Evolutionary conservation across 1,284 basidiomycete genomes (phyloP).

Genomic region (Ceratobasidium sp.): DNA sequence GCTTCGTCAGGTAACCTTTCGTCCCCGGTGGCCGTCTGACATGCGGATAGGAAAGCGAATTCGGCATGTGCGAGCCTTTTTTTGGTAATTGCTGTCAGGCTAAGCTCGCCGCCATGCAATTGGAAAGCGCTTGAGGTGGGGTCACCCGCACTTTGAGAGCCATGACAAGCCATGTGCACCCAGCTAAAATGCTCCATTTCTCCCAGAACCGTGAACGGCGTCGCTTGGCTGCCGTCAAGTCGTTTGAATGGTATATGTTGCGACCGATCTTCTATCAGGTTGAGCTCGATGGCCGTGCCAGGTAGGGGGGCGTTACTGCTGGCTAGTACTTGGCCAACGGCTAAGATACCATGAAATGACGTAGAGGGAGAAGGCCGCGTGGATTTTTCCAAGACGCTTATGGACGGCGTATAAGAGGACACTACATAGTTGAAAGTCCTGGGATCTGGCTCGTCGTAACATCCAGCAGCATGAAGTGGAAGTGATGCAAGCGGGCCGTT

Average conservation of each 20-base stretch:
- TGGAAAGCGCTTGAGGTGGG: conserved; percentile 12
- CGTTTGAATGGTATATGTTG: background rate
- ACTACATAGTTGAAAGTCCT: background rate
- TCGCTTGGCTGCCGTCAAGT: background rate
- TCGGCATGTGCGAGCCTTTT: background rate
- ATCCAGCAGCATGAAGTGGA: conserved; percentile 10
- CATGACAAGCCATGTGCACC: conserved; percentile 35
- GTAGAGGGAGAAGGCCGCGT: no score
- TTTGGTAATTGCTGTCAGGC: background rate
- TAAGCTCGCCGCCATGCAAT: conserved; percentile 2
- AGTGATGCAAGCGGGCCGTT: conserved; percentile 7
- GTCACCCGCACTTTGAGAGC: background rate
- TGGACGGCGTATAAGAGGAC: background rate
- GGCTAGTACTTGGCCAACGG: background rate
- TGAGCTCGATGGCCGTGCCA: background rate
- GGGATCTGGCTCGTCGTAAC: background rate
- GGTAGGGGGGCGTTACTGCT: background rate
- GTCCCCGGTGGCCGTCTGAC: conserved; percentile 38
- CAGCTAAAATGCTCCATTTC: conserved; percentile 21
- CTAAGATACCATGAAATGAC: background rate
- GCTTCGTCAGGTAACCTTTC: conserved; percentile 28
- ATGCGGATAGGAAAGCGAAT: conserved; percentile 42
- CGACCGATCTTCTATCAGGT: background rate
- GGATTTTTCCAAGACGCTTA: background rate
- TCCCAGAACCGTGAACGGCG: background rate